Base-by-base conservation (phyloP, 768 basidiomycete species). In the Nidularia sp. region DNA sequence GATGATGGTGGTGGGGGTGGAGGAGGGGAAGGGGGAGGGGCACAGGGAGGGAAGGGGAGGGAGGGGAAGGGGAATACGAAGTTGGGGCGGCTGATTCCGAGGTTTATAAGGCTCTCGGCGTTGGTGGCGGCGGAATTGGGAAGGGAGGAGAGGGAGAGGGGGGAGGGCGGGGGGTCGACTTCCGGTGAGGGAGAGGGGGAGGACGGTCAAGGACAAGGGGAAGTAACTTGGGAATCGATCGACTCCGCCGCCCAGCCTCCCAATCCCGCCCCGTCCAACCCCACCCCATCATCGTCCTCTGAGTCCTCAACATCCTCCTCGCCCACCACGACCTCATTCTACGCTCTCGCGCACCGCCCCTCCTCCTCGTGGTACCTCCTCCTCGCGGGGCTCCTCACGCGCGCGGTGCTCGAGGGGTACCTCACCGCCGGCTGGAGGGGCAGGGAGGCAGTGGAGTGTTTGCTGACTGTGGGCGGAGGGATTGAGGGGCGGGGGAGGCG, bases 401-500 rank as follows among this genome's bases (percentile, higher is more conserved):
- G 91, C n/a, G 90, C 90, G 0, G 87, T 84, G 15, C 68, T 94
- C 48, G 90, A 95, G 61, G 92, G 92, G 0, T 94, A 93, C 62
- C 74, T 93, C 44, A 84, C 83, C 1, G 86, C 83, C 7, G 86
- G 87, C 0, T 95, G 92, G 92, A 78, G 76, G 31, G 90, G 92
- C 0, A 69, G 79, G 1, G 79, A 83, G 36, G 83, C 85, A 4
- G 77, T 84, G 7, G 85, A 90, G 59, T 81, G 86, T 53, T 66
- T 94, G 51, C 67, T 93, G 46, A 83, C 85, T 2, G 78, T 93
- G 22, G 92, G 91, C 1, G 67, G 88, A 43, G 81, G 83, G 6
- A 67, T 78, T 18, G 64, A 64, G 31, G 62, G 66, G 25, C 25
- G 25, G 25, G 25, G 25, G 25, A 25, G 25, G 25, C 25, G 25